Base-by-base conservation (phyloP, 768 basidiomycete genomes). In the Leccinum rimulosum region DNA sequence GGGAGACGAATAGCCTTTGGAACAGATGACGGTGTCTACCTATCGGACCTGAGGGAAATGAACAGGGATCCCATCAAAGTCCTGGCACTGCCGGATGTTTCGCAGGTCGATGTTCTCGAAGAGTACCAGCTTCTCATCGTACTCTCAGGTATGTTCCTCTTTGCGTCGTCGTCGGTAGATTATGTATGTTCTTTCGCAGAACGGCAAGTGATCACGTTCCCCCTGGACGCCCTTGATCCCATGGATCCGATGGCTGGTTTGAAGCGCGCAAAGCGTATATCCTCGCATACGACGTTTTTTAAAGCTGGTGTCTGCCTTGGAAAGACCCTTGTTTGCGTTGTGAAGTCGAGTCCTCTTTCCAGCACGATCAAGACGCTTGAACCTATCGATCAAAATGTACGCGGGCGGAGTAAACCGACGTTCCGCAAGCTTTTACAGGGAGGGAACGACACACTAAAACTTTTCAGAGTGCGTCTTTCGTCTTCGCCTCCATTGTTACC, bases 341-440 rank as follows among this genome's bases (percentile, higher is more conserved):
- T 98, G 69, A 99, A 98, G 76, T 91, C 93, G 1, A 93, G 89
- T 62, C 93, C 93, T 55, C 77, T 97, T 54, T 96, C 94, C 17
- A 98, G 93, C 65, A 98, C 96, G 22, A 97, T 98, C 80, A 98
- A 98, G 80, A 88, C 92, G 2, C 81, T 98, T 57, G 97, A 98
- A 67, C 97, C 97, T 0, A 93, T 98, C 62, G 95, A 98, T 70
- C 90, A 93, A 75, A 89, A 83, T 60, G 72, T 88, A 51, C 83
- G 91, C 12, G 89, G 89, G 3, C 79, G 88, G 56, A 84, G 81
- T 54, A 93, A 93, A 75, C 92, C 93, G 12, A 92, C 95, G n/a
- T 95, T 98, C 78, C 87, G 89, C 72, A 96, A 97, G 73, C 77
- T 97, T 61, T 75, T 98, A 59, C 95, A 97, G 66, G 95, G 94